phyloP scores from a whole-genome alignment of 2,329 filamentous ascomycete species.

The Verticillium tricorpus region DNA sequence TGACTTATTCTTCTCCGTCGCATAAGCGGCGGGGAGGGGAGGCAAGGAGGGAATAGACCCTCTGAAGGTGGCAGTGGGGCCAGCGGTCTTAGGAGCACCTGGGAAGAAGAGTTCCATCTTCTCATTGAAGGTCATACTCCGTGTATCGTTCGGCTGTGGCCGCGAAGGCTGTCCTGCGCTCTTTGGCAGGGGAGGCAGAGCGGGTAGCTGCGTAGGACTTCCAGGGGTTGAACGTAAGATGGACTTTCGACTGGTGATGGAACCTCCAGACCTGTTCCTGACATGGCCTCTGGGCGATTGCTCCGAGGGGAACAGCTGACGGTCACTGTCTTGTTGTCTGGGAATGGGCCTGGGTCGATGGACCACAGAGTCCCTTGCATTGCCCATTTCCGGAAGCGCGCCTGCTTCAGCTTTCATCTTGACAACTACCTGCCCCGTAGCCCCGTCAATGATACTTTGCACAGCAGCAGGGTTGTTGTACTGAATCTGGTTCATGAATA shows the following conservation, averaged over 20 bases:
- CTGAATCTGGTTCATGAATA: constrained; percentile 52
- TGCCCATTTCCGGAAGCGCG: constrained; percentile 4
- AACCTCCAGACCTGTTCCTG: constrained; percentile 46
- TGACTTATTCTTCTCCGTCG: constrained; percentile 16
- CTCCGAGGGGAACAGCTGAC: constrained; percentile 43
- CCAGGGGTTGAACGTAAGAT: constrained; percentile 38
- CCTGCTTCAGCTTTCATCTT: constrained; percentile 5
- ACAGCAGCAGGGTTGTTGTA: constrained; percentile 49
- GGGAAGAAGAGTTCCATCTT: constrained; percentile 51
- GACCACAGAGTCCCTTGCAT: constrained; percentile 37
- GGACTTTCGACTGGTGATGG: constrained; percentile 39
- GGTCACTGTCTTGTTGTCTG: constrained; percentile 39
- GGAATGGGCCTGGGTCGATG: constrained; percentile 54
- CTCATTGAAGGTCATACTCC: constrained; percentile 55
- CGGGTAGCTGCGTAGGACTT: constrained; percentile 45
- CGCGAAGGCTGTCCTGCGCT: constrained; percentile 31
- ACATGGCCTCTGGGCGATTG: constrained; percentile 35
- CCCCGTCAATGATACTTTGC: constrained; percentile 42
- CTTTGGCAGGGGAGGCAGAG: constrained; percentile 43
- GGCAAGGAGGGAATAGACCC: constrained; percentile 40
- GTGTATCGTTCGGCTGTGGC: constrained; percentile 46
- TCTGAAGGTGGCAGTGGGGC: not conserved
- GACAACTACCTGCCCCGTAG: constrained; percentile 17
- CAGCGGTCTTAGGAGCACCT: constrained; percentile 16
- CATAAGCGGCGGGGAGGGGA: constrained; percentile 26